A percentile compares a stretch with the other conserved stretches of the same genome.
These are phyloP conservation scores for Septoria petroselini DNA, from an alignment of 2,329 filamentous ascomycete species.

Conservation along the genomic window DNA sequence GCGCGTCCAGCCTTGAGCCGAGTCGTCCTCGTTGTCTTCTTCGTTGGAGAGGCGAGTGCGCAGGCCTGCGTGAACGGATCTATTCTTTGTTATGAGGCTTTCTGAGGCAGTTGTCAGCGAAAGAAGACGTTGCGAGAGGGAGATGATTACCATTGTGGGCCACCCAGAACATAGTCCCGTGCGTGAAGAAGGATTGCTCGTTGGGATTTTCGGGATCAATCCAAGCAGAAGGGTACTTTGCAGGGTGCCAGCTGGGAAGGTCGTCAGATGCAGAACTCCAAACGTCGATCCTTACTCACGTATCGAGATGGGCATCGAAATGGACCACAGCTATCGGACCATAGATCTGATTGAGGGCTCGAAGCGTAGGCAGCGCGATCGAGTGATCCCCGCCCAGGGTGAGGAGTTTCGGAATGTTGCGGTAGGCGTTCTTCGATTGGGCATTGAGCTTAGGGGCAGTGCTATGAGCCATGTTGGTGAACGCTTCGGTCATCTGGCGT, in stretches of 20 bases:
- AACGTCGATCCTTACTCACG: constrained; percentile 36
- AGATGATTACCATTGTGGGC: constrained; percentile 55
- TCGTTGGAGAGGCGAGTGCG: constrained; percentile 69
- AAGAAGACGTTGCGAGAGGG: neutral
- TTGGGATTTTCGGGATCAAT: constrained; percentile 48
- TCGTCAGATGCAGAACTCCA: neutral
- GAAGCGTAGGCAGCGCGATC: constrained; percentile 51
- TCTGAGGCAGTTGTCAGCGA: constrained; percentile 45
- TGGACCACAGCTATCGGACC: constrained; percentile 50
- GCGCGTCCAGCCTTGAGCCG: constrained; percentile 71
- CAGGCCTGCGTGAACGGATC: constrained; percentile 77
- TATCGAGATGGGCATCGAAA: constrained; percentile 68
- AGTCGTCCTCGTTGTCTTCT: constrained; percentile 69
- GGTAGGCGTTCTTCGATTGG: constrained; percentile 42
- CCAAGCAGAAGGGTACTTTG: constrained; percentile 77
- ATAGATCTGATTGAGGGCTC: constrained; percentile 48
- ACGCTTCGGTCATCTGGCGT: constrained; percentile 79
- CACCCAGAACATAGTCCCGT: constrained; percentile 90
- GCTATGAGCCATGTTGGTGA: constrained; percentile 62
- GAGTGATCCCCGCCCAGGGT: constrained; percentile 52
- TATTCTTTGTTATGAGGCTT: constrained; percentile 70
- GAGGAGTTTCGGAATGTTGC: constrained; percentile 47
- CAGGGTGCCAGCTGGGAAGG: constrained; percentile 63
- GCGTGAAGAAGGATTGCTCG: constrained; percentile 73
- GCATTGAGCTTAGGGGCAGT: constrained; percentile 36